These are phyloP conservation scores for Polyrhizophydium stewartii DNA, from an alignment of 371 early-diverging fungal species.

Conservation along the genomic window DNA sequence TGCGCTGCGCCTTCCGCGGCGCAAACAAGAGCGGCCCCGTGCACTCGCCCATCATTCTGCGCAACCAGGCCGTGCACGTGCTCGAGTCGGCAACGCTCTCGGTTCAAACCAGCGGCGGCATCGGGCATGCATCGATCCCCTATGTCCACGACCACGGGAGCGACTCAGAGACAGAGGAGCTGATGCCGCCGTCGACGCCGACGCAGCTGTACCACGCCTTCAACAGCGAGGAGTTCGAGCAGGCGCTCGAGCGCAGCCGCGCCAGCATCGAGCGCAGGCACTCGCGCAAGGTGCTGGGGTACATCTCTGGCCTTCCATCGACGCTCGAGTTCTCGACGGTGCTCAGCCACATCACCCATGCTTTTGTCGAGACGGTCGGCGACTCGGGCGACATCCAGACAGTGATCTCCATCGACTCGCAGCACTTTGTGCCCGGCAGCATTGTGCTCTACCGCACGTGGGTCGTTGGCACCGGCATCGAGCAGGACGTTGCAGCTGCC, in stretches of 20 bases:
- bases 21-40: conserved; percentile 6
- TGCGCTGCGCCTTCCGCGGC: conserved; percentile 72
- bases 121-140: not conserved
- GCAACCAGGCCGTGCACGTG: conserved; percentile 36
- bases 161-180: conserved; percentile 5
- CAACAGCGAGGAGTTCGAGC: not conserved
- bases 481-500: conserved; percentile 15
- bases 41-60: conserved; percentile 40
- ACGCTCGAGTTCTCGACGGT: conserved; percentile 27
- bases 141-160: conserved; percentile 6
- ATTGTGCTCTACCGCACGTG: conserved; percentile 47
- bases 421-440: conserved; percentile 38
- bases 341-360: conserved; percentile 11
- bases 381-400: conserved; percentile 24
- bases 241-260: not conserved
- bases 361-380: conserved; percentile 9
- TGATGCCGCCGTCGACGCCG: conserved; percentile 9
- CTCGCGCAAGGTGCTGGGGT: conserved; percentile 21
- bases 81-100: conserved; percentile 30
- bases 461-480: conserved; percentile 34
- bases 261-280: not conserved
- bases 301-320: conserved; percentile 38
- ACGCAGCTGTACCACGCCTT: conserved; percentile 18
- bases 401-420: conserved; percentile 23
- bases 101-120: conserved; percentile 12